Evolutionary conservation across 179 eudicot genomes (phyloP).

Genomic region (Amaranthus tricolor): DNA sequence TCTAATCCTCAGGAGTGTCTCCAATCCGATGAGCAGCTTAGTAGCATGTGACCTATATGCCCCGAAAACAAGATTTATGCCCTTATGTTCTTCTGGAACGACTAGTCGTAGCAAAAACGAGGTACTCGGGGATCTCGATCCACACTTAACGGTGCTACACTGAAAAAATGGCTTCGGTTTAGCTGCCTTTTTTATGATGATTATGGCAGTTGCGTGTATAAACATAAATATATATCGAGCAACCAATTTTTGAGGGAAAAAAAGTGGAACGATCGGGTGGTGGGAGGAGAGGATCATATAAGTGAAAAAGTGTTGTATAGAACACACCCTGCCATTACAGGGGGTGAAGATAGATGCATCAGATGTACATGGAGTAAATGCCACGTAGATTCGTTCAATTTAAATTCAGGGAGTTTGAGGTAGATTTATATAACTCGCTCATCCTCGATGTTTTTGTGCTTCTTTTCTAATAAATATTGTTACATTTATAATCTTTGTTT

Average conservation of each 20-base stretch:
- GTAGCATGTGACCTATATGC: conserved; percentile 29
- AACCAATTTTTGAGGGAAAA: conserved; percentile 14
- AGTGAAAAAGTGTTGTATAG: conserved; percentile 48
- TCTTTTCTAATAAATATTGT: conserved; percentile 17
- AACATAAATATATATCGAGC: conserved; percentile 4
- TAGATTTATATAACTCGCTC: conserved; percentile 19
- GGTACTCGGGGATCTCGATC: conserved; percentile 7
- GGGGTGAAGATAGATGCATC: conserved; percentile 36
- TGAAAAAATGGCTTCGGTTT: conserved; percentile 10
- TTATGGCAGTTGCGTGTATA: conserved; percentile 4
- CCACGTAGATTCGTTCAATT: conserved; percentile 35
- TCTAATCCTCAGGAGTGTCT: conserved; percentile 78
- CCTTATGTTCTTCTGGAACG: conserved; percentile 24
- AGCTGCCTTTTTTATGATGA: conserved; percentile 3
- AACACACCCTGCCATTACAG: conserved; percentile 60
- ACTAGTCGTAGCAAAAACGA: conserved; percentile 16
- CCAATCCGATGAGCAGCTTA: conserved; percentile 28
- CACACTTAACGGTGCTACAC: conserved; percentile 4
- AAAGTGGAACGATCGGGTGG: conserved; percentile 15
- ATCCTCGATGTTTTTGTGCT: conserved; percentile 19
- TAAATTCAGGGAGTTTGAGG: conserved; percentile 24
- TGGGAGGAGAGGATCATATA: conserved; percentile 18
- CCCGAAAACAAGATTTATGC: neutral
- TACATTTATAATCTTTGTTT: conserved; percentile 12
- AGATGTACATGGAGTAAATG: conserved; percentile 43